A percentile compares a stretch with the other conserved stretches of the same genome.
These are phyloP conservation scores for Metschnikowia cubensis DNA, from an alignment of 805 yeast genomes.

Conservation along the genomic window DNA sequence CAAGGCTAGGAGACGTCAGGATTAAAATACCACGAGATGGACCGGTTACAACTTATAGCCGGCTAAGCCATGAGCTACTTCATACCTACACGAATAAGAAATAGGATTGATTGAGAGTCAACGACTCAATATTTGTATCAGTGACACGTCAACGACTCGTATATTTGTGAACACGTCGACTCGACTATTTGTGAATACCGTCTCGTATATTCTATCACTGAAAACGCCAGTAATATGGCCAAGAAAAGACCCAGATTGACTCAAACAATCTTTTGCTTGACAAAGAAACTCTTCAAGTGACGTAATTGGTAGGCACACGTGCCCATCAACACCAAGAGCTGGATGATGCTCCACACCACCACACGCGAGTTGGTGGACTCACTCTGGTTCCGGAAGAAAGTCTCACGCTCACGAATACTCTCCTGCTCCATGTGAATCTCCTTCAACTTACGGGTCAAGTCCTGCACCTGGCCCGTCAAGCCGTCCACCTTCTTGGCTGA, in stretches of 20 bases:
- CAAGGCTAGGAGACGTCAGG: no score
- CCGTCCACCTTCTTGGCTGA: constrained; percentile 51
- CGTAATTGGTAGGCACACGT: constrained; percentile 75
- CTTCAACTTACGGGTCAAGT: constrained; percentile 53
- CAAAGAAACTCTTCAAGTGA: constrained; percentile 76
- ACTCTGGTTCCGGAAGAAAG: constrained; percentile 68
- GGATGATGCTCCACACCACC: constrained; percentile 69
- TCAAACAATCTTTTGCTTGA: constrained; percentile 80
- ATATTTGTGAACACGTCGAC: no score
- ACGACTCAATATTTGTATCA: no score
- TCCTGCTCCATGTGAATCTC: constrained; percentile 64
- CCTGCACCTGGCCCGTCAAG: constrained; percentile 52
- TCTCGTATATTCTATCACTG: no score
- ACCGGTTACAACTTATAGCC: no score
- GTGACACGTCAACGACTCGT: no score
- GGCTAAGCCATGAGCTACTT: background rate
- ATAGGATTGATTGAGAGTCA: no score
- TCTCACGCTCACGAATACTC: constrained; percentile 72
- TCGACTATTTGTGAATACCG: no score
- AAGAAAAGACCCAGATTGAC: background rate
- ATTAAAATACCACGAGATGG: no score
- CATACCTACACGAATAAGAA: no score
- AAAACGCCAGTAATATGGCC: no score
- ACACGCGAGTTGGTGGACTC: constrained; percentile 74
- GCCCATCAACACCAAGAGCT: constrained; percentile 58